Conservation (phyloP, 1,284 basidiomycete species). For the Vanrija sp. region DNA sequence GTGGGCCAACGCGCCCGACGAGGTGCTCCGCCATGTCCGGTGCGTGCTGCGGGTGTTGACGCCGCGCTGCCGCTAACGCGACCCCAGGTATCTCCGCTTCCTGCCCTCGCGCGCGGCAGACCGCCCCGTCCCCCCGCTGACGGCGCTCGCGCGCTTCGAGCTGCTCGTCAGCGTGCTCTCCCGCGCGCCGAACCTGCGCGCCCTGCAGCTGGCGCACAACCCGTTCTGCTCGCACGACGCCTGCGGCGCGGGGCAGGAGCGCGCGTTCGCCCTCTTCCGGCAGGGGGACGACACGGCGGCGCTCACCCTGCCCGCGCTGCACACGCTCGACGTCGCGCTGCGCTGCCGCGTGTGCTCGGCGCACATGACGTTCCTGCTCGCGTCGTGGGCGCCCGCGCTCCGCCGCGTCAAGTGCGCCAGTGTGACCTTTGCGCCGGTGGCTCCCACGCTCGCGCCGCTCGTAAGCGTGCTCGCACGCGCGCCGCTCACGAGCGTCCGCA, state of each 20-base stretch:
- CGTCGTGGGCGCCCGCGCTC: background rate
- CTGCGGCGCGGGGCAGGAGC: conserved; percentile 1
- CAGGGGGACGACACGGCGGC: background rate
- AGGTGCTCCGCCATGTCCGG: background rate
- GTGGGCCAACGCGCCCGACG: conserved; percentile 1
- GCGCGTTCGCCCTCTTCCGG: background rate
- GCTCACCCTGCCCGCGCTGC: background rate
- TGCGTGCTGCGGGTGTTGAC: too few relatives aligned
- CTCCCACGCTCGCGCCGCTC: background rate
- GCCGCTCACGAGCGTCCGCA: background rate
- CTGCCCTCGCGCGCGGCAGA: background rate
- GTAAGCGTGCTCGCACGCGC: background rate
- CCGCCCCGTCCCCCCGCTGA: background rate
- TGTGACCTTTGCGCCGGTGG: background rate
- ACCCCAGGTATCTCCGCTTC: conserved; percentile 1
- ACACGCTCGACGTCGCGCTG: background rate
- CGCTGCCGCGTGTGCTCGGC: conserved; percentile 2
- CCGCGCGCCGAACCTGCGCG: background rate
- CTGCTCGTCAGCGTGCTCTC: background rate
- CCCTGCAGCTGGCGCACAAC: conserved; percentile 2
- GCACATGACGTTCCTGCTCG: background rate
- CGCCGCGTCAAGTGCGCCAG: background rate
- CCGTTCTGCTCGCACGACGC: conserved; percentile 3
- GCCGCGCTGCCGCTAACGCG: background rate
- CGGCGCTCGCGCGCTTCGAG: background rate